Percentiles rank a stretch among this genome's conserved stretches.
Evolutionary conservation across 306 rosid species (phyloP).

Genomic region (Acmispon strigosus): DNA sequence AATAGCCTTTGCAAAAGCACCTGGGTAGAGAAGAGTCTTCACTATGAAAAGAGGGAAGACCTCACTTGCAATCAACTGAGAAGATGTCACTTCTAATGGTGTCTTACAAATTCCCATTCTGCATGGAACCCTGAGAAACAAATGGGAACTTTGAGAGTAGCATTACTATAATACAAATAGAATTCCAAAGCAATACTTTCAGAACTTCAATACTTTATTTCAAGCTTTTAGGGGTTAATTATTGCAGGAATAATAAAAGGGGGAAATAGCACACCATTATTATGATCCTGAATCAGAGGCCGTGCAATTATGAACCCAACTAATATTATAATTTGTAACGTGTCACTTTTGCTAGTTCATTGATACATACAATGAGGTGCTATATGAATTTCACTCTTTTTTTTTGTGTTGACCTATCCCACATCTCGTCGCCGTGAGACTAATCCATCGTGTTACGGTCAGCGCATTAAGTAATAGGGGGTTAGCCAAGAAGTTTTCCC

Average conservation of each 20-base stretch:
- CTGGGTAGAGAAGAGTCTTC: constrained; percentile 69
- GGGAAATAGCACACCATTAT: neutral
- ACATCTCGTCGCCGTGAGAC: too few species aligned
- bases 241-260: neutral
- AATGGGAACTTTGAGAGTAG: neutral
- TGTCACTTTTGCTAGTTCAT: too few species aligned
- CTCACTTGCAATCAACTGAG: constrained; percentile 58
- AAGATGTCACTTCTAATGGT: constrained; percentile 68
- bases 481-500: too few species aligned
- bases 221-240: neutral
- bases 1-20: constrained; percentile 55
- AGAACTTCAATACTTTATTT: neutral
- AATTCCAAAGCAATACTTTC: neutral
- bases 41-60: constrained; percentile 41
- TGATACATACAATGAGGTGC: too few species aligned
- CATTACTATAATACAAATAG: neutral
- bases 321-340: neutral
- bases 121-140: constrained; percentile 54
- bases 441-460: too few species aligned
- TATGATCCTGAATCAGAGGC: neutral
- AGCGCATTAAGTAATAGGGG: too few species aligned
- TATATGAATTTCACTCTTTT: too few species aligned
- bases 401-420: too few species aligned
- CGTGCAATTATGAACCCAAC: neutral
- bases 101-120: constrained; percentile 53